Percentiles rank a stretch among this genome's conserved stretches.
Evolutionary conservation across 2,329 filamentous ascomycete genomes (phyloP).

Genomic region (Canariomyces notabilis): DNA sequence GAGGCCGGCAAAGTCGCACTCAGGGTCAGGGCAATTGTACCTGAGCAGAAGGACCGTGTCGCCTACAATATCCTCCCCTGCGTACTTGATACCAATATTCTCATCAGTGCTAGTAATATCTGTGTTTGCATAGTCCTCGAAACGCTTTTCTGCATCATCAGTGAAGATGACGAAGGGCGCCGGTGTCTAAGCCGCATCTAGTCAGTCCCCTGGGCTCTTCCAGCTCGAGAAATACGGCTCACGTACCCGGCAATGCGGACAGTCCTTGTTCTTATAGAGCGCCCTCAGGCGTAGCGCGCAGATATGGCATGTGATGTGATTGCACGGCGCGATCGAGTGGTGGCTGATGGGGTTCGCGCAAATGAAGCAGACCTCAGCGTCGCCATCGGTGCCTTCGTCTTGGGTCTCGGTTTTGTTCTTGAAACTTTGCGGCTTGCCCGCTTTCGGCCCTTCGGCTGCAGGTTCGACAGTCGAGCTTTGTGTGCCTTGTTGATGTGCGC

Average conservation of each 20-base stretch:
- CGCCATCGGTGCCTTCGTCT: slow-evolving; percentile 47
- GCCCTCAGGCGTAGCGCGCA: slow-evolving; percentile 87
- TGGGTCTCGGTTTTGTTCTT: slow-evolving; percentile 22
- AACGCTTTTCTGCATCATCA: slow-evolving; percentile 74
- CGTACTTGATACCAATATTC: slow-evolving; percentile 87
- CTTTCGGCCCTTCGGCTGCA: slow-evolving; percentile 12
- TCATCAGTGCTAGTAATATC: slow-evolving; percentile 77
- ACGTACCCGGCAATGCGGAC: slow-evolving; percentile 87
- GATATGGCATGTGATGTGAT: slow-evolving; percentile 95
- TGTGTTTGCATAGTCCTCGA: slow-evolving; percentile 68
- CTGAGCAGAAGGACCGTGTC: slow-evolving; percentile 83
- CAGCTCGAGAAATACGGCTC: background rate
- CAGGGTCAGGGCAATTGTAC: slow-evolving; percentile 87
- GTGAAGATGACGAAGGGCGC: slow-evolving; percentile 86
- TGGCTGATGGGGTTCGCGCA: slow-evolving; percentile 88
- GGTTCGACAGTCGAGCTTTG: slow-evolving; percentile 9
- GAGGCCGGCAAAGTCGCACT: slow-evolving; percentile 76
- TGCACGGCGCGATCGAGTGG: slow-evolving; percentile 85
- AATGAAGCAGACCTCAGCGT: slow-evolving; percentile 91
- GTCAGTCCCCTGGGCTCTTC: background rate
- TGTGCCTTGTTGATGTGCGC: slow-evolving; percentile 24
- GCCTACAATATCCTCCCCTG: slow-evolving; percentile 81
- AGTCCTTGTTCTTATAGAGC: slow-evolving; percentile 92
- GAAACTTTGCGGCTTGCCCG: slow-evolving; percentile 25
- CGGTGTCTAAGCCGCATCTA: slow-evolving; percentile 42